These are phyloP conservation scores for Pseudocercospora cruenta DNA, from an alignment of 2,329 filamentous ascomycete genomes.

Conservation along the genomic window DNA sequence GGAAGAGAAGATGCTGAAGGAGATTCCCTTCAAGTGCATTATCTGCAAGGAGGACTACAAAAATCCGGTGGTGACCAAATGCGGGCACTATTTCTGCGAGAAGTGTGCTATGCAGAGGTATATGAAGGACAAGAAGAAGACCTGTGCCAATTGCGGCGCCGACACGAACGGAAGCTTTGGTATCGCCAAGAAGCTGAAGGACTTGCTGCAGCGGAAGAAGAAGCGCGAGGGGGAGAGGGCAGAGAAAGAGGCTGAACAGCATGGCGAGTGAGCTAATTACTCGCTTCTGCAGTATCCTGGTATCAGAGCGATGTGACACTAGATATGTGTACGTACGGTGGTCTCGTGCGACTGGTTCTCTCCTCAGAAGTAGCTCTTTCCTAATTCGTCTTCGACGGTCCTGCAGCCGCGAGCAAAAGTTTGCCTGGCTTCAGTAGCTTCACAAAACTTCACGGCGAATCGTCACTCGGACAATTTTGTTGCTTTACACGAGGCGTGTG, in stretches of 20 bases:
- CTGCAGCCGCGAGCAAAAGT: background rate
- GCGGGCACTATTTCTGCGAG: conserved; percentile 96
- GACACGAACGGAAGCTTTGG: conserved; percentile 92
- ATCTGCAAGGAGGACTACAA: conserved; percentile 81
- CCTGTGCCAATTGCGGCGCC: conserved; percentile 81
- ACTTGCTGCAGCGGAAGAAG: conserved; percentile 74
- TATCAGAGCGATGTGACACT: background rate
- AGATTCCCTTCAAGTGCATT: conserved; percentile 86
- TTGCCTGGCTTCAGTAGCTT: background rate
- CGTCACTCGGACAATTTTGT: too few species aligned
- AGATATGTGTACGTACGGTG: background rate
- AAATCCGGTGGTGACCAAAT: conserved; percentile 81
- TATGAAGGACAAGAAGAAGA: conserved; percentile 74
- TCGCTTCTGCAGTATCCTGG: background rate
- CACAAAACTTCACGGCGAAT: too few species aligned
- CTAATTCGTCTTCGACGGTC: background rate
- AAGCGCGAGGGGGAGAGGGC: conserved; percentile 63
- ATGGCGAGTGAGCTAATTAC: conserved; percentile 46
- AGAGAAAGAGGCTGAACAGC: conserved; percentile 58
- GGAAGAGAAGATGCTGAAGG: conserved; percentile 74
- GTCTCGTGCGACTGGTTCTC: too few species aligned
- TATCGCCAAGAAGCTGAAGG: conserved; percentile 78
- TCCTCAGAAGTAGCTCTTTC: background rate
- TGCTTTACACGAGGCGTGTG: too few species aligned
- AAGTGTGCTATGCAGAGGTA: conserved; percentile 85